Evolutionary conservation across 2,329 filamentous ascomycete species (phyloP), one percentile per base, ranked within the genome.

Genomic region (Aspergillus intermedius): DNA sequence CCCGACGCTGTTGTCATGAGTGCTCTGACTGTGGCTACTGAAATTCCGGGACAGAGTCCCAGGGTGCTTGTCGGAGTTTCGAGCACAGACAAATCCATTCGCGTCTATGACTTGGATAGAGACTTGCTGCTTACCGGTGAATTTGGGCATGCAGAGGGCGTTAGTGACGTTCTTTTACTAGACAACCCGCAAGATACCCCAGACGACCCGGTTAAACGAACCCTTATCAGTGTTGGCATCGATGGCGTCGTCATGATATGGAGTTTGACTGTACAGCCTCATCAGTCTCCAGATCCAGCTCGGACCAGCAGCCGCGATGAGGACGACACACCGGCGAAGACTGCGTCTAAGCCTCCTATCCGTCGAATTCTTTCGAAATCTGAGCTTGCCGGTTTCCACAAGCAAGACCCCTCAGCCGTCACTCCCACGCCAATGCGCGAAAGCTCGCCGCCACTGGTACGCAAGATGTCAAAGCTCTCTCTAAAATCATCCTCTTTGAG

Each of bases 131-230:
- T 97, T 23, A 87, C 90, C 45, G 83, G 89, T 37, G 93, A 97
- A 70, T 96, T 90, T 81, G 93, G 93, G 1, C 93, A 98, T 59
- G 95, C 91, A 0, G 91, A 96, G 63, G 87, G 91, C 7, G 89
- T 98, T 54, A 95, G 88, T 45, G 91, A 91, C 51, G 82, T 94
- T 15, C 80, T 86, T 3, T 71, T 96, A 15, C 66, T 91, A 9
- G 80, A 86, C 47, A 57, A 54, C 13, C 52, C 62, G 3, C 49
- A 53, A 23, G 52, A 58, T 32, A 50, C 61, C 45, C 52, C 67
- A 6, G 62, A 64, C 37, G 78, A 80, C 13, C 73, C 76, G 13
- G 70, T 73, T 22, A 64, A 64, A 47, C 68, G 63, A 42, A 71
- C 64, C 8, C 71, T 89, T 39, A 79, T 91, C 46, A 91, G 85